These are phyloP conservation scores for Eimeria tenella DNA, from an alignment of 169 alveolate species.

Conservation along the genomic window DNA sequence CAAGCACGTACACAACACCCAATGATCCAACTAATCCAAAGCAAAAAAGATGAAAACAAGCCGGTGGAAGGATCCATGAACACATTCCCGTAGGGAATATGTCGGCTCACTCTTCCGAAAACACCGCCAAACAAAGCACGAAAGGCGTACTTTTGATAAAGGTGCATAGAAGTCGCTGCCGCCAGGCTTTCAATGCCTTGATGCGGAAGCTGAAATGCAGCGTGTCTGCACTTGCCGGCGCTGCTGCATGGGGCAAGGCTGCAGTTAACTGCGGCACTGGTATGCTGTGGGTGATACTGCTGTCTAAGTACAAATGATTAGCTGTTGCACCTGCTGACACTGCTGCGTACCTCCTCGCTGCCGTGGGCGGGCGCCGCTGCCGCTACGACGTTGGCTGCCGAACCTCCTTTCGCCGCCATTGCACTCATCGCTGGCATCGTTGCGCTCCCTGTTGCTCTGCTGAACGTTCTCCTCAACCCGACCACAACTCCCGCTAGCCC, in stretches of 20 bases:
- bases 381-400: conserved; percentile 77
- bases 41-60: neutral
- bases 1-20: neutral
- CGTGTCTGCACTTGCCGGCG: conserved; percentile 69
- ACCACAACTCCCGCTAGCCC: conserved; percentile 70
- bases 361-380: conserved; percentile 75
- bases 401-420: conserved; percentile 75
- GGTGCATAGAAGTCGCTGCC: conserved; percentile 74
- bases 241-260: conserved; percentile 65
- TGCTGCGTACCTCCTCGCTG: conserved; percentile 79
- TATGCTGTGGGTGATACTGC: conserved; percentile 59
- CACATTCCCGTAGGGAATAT: conserved; percentile 65
- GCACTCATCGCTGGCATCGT: conserved; percentile 67
- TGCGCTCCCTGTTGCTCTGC: conserved; percentile 71
- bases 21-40: neutral
- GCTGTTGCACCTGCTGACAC: conserved; percentile 74
- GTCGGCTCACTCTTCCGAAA: conserved; percentile 6
- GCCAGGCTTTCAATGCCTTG: conserved; percentile 76
- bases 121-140: conserved; percentile 63
- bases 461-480: conserved; percentile 66
- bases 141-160: conserved; percentile 73
- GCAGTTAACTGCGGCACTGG: conserved; percentile 73
- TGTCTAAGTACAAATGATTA: conserved; percentile 56
- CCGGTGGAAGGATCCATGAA: conserved; percentile 3
- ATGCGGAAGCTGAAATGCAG: conserved; percentile 72